These are phyloP conservation scores for Rhizoclosmatium globosum DNA, from an alignment of 192 early-diverging fungal species.

Conservation along the genomic window DNA sequence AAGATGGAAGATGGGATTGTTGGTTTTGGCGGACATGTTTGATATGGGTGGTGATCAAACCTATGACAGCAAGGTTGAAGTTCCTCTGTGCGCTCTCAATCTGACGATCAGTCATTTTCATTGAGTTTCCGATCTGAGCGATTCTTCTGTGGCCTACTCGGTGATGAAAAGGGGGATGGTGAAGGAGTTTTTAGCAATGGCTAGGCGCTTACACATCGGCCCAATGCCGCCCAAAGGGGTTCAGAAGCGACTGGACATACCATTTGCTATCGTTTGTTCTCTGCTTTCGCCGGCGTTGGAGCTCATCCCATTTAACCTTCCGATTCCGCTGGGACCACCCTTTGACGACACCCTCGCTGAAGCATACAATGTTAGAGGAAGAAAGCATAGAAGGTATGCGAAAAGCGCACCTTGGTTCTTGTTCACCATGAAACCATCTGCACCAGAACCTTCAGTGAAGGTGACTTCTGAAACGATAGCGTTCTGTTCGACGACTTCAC, in stretches of 20 bases:
- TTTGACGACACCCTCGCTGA: slow-evolving; percentile 35
- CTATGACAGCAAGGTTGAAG: slow-evolving; percentile 80
- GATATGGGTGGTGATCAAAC: background rate
- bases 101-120: slow-evolving; percentile 77
- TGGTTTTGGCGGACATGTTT: background rate
- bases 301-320: slow-evolving; percentile 9
- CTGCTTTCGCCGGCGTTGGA: slow-evolving; percentile 38
- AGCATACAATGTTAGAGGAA: background rate
- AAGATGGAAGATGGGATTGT: background rate
- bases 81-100: slow-evolving; percentile 84
- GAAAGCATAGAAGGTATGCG: background rate
- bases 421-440: slow-evolving; percentile 56
- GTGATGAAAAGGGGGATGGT: background rate
- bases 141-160: slow-evolving; percentile 74
- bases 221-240: background rate
- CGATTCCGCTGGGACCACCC: slow-evolving; percentile 28
- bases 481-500: slow-evolving; percentile 91
- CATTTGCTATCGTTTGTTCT: slow-evolving; percentile 56
- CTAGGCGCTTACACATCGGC: background rate
- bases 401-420: slow-evolving; percentile 11
- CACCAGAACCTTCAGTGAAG: slow-evolving; percentile 83
- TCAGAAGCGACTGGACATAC: slow-evolving; percentile 5
- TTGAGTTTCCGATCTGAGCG: slow-evolving; percentile 70
- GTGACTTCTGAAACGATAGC: slow-evolving; percentile 91
- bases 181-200: background rate